Evolutionary conservation across 371 early-diverging fungal genomes (phyloP), one percentile per base, ranked within the genome.

Genomic region (Rhizopus stolonifer): DNA sequence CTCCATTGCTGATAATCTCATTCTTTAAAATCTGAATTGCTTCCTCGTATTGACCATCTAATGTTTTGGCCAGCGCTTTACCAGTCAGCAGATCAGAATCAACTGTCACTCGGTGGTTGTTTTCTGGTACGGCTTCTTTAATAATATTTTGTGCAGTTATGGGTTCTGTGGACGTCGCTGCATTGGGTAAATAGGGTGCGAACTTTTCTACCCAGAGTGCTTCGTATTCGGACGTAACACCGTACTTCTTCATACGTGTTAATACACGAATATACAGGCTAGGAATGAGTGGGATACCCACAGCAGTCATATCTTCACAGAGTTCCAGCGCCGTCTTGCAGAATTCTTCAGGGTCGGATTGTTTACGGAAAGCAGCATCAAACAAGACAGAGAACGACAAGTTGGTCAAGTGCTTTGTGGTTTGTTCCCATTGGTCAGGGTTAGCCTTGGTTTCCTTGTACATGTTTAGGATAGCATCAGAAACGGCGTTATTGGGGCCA

Each of bases 121-220:
- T 8, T 42, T 42, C 21, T 42, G 22, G 7, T 9, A 3, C 8
- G 0, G 32, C 34, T 45, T 40, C 11, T 47, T 24, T 10, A 24
- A 29, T 24, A n/a, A 14, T 32, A 36, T 34, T n/a, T 32, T 49
- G 5, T 25, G 25, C 31, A 29, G 23, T 19, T 54, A 19, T 7
- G 33, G 25, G 23, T 21, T 42, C 5, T 4, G 42, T 7, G 8
- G 18, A 21, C 5, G 4, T 36, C 14, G 17, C 42, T 9, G 18
- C 7, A 31, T 42, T 26, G 23, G 25, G 21, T 36, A 65, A 40
- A 39, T 58, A 59, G 22, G 65, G 64, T 11, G 53, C 66, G 36
- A 71, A 67, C 4, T 52, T 60, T 17, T 63, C 47, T 26, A 67
- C 52, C 77, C 77, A 77, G 6, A 56, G 62, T 11, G 46, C 61